A percentile compares a stretch with the other conserved stretches of the same genome.
phyloP scores from a whole-genome alignment of 495 filamentous ascomycete species.

The Aspergillus mulundensis region DNA sequence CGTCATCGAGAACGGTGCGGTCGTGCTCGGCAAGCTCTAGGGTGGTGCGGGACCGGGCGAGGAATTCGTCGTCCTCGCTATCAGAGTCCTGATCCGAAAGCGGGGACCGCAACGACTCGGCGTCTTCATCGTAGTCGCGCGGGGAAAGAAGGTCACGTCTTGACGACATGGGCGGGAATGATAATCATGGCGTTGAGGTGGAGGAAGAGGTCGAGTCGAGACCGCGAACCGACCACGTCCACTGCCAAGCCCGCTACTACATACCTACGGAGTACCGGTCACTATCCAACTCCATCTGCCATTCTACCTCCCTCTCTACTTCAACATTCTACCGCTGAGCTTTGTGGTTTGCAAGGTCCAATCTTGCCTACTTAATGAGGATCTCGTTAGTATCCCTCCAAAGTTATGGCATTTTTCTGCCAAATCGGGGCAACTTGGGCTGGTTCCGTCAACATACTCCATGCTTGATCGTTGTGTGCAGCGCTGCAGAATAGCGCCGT shows the following conservation, averaged over 20 bases:
- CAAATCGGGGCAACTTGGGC: no score
- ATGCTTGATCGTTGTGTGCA: no score
- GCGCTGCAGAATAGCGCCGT: neutral
- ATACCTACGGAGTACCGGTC: no score
- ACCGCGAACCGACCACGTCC: neutral
- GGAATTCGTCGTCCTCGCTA: slow-evolving; percentile 68
- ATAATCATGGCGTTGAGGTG: neutral
- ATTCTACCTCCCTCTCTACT: no score
- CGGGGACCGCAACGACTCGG: slow-evolving; percentile 58
- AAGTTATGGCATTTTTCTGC: no score
- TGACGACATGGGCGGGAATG: slow-evolving; percentile 24
- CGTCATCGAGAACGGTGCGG: slow-evolving; percentile 72
- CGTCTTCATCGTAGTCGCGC: slow-evolving; percentile 63
- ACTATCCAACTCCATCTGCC: no score
- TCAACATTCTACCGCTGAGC: no score
- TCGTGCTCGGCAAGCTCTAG: slow-evolving; percentile 69
- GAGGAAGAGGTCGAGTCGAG: neutral
- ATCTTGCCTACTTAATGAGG: no score
- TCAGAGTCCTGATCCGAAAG: slow-evolving; percentile 68
- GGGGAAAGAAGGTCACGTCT: slow-evolving; percentile 53
- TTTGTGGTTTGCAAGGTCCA: no score
- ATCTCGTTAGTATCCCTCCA: no score
- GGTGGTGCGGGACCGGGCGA: slow-evolving; percentile 60
- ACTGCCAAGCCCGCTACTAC: neutral
- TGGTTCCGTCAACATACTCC: no score